These are phyloP conservation scores for Erysimum cheiranthoides DNA, from an alignment of 345 rosid genomes.

Conservation along the genomic window DNA sequence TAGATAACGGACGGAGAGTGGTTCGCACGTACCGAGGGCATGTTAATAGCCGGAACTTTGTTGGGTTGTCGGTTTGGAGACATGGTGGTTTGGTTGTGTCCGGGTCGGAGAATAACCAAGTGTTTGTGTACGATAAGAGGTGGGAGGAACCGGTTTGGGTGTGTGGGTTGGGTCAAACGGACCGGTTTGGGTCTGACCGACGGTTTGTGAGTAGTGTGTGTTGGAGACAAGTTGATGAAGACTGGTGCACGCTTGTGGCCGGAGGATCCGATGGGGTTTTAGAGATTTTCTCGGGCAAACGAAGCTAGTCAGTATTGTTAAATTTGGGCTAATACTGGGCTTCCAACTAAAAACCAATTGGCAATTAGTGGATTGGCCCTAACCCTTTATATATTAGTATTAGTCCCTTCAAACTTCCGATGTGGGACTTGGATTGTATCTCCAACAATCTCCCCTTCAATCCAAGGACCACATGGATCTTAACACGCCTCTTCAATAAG, in stretches of 20 bases:
- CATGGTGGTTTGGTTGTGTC: conserved; percentile 75
- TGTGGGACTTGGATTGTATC: no score
- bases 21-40: conserved; percentile 75
- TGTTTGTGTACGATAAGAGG: conserved; percentile 75
- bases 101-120: conserved; percentile 79
- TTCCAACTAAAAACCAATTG: no score
- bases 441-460: no score
- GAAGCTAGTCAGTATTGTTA: conserved; percentile 45
- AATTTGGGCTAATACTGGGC: no score
- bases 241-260: conserved; percentile 66
- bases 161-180: conserved; percentile 46
- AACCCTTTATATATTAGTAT: no score
- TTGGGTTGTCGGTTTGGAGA: conserved; percentile 83
- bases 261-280: conserved; percentile 87
- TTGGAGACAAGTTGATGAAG: conserved; percentile 76
- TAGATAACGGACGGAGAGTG: conserved; percentile 21
- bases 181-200: conserved; percentile 17
- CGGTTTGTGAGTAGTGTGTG: conserved; percentile 82
- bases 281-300: conserved; percentile 60
- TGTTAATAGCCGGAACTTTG: conserved; percentile 70
- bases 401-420: no score
- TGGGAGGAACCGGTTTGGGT: conserved; percentile 88
- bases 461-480: no score
- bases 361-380: no score
- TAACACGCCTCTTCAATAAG: no score